These are phyloP conservation scores for Corynascus novoguineensis DNA, from an alignment of 495 filamentous ascomycete species.

Conservation along the genomic window DNA sequence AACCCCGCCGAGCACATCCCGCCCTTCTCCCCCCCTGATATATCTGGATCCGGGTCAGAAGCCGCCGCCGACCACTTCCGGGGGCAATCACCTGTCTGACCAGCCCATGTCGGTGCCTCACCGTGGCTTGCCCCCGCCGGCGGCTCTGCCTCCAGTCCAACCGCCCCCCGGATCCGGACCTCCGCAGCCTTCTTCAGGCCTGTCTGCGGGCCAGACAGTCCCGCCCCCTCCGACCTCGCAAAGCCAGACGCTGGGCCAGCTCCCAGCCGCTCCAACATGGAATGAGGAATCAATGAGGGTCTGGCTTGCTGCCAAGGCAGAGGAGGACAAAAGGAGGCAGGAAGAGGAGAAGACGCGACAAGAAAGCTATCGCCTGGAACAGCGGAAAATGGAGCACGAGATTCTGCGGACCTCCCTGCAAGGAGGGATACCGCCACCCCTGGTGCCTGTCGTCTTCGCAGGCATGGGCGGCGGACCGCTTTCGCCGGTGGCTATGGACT, in stretches of 20 bases:
- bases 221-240: constrained; percentile 38
- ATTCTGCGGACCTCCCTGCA: constrained; percentile 77
- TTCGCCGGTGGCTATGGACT: constrained; percentile 56
- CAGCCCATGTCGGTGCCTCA: constrained; percentile 66
- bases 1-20: constrained; percentile 53
- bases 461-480: constrained; percentile 66
- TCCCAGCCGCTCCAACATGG: constrained; percentile 65
- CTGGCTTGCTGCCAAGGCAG: constrained; percentile 76
- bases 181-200: constrained; percentile 26
- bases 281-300: constrained; percentile 77
- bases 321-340: constrained; percentile 82
- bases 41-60: constrained; percentile 46
- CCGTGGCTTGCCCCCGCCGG: constrained; percentile 68
- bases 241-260: constrained; percentile 42
- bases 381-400: constrained; percentile 69
- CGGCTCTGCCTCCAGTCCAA: constrained; percentile 62
- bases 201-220: constrained; percentile 27
- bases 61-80: constrained; percentile 34
- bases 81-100: constrained; percentile 38
- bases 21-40: constrained; percentile 54
- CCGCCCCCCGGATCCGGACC: constrained; percentile 31
- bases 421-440: constrained; percentile 75
- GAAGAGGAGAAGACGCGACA: constrained; percentile 87
- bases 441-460: constrained; percentile 86
- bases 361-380: constrained; percentile 69